Base-by-base conservation (phyloP, 164 flowering plant species). In the Brasenia schreberi region DNA sequence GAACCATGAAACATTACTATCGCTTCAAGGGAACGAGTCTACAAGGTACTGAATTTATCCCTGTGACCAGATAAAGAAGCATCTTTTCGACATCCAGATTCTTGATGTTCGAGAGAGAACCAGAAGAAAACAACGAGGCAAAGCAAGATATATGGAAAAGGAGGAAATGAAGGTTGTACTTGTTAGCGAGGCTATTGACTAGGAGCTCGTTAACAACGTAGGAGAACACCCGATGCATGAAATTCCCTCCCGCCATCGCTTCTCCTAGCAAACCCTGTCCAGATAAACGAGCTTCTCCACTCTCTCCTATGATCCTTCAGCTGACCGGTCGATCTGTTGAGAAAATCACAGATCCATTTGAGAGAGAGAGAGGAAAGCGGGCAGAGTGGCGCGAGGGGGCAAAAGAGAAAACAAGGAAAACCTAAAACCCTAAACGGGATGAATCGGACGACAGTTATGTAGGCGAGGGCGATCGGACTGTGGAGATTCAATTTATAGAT, bases 111-210 rank as follows among this genome's bases (percentile, higher is more conserved):
- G 39, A 33, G 39, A 33, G 39, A 33, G 3, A 33, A 33, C 39
- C 2, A 33, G 39, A 33, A 33, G 39, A 33, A 33, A 33, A 33
- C 43, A 27, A 9, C 4, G 5, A 14, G 5, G 0, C 53, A 42
- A n/a, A 39, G 14, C 17, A 14, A 69, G 11, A 42, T 10, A 1
- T 4, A 33, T 1, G 39, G 6, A 59, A 59, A 18, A 12, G 27
- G 44, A 14, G 5, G 10, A n/a, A 16, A 44, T 3, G 62, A 18
- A 12, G 12, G 18, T 18, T 9, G 33, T 70, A 89, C 96, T 87
- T 89, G 77, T 85, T 85, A 3, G 91, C 89, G 49, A 89, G 89
- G 43, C 89, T 67, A 58, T 86, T 74, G 2, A 89, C 89, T 42
- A 87, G 63, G 4, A 87, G 12, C 71, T 87, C 90, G 56, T 89